phyloP scores from a whole-genome alignment of 2,329 filamentous ascomycete species.

The Sclerotinia spermophila region DNA sequence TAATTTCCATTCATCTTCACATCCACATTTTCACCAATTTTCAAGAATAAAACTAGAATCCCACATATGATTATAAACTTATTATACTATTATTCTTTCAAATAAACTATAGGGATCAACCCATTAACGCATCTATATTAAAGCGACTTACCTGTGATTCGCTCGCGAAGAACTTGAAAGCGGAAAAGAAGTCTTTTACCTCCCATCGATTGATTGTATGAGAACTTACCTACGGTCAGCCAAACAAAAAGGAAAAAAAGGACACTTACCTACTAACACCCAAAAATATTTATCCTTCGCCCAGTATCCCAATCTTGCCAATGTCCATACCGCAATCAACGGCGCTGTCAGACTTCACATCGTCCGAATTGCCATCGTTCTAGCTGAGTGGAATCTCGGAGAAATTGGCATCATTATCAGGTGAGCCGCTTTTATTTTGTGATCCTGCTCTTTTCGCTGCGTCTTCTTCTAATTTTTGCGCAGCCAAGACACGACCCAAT shows the following conservation, averaged over 20 bases:
- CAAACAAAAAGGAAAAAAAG: no score
- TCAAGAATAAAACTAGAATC: neutral
- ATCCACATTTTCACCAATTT: rapidly evolving
- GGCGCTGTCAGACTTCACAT: no score
- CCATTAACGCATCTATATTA: neutral
- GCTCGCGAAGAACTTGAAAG: neutral
- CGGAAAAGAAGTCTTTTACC: neutral
- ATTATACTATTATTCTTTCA: neutral
- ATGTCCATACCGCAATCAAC: no score
- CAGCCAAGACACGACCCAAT: no score
- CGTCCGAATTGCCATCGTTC: no score
- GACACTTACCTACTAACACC: no score
- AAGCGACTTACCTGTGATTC: neutral
- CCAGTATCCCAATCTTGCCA: no score
- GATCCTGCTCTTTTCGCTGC: neutral
- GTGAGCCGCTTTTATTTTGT: neutral
- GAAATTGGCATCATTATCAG: neutral
- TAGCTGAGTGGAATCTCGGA: no score
- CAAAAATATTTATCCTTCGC: no score
- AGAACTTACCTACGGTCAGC: no score
- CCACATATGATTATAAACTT: neutral
- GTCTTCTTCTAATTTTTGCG: no score
- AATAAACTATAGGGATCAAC: neutral
- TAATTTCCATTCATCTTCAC: neutral
- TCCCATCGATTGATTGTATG: neutral